phyloP scores from a whole-genome alignment of 140 eudicot species.

The Senecio squalidus region DNA sequence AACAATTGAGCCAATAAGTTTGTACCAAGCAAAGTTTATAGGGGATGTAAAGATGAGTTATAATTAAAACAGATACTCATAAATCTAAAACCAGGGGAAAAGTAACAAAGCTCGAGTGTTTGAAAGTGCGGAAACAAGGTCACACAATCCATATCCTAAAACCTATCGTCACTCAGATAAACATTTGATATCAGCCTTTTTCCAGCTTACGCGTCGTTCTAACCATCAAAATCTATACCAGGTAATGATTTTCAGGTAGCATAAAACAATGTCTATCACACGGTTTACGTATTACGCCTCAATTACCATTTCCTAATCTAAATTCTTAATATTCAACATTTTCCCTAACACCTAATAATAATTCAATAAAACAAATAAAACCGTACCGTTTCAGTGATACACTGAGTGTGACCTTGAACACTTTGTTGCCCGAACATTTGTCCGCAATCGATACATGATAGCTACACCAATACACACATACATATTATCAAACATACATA shows the following conservation, averaged over 20 bases:
- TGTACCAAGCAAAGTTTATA: no score
- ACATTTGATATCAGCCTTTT: not conserved
- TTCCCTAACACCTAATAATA: not conserved
- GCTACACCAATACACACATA: constrained; percentile 21
- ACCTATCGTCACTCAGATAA: not conserved
- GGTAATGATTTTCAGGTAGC: not conserved
- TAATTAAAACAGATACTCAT: no score
- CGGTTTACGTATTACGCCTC: no score
- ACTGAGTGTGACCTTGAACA: constrained; percentile 87
- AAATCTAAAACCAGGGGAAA: no score
- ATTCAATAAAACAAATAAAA: no score
- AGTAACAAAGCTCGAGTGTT: not conserved
- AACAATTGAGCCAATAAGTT: no score
- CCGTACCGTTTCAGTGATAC: constrained; percentile 83
- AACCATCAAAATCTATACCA: not conserved
- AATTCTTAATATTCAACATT: not conserved
- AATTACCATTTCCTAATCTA: no score
- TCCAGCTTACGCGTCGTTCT: not conserved
- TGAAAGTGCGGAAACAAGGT: not conserved
- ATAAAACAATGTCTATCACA: no score
- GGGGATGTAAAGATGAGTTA: no score
- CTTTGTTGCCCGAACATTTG: constrained; percentile 66
- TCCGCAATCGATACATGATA: constrained; percentile 94
- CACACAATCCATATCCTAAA: not conserved
- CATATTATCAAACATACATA: not conserved